Conservation (phyloP, 2,329 filamentous ascomycete genomes). For the Tolypocladium tundrense region DNA sequence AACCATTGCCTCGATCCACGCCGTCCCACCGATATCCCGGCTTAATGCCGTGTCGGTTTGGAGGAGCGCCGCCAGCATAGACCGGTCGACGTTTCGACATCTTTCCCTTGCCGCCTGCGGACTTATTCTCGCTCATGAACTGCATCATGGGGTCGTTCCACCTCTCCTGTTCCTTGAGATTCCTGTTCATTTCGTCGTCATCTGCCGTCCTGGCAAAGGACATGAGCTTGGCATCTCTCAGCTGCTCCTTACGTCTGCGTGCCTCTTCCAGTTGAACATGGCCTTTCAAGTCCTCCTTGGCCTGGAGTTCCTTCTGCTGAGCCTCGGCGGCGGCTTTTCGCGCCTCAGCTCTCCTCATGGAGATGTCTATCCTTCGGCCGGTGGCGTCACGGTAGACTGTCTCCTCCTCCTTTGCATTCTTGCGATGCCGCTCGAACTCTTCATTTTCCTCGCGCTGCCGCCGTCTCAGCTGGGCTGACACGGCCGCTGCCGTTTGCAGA, state of each 20-base stretch:
- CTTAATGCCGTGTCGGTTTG: slow-evolving; percentile 87
- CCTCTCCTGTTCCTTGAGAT: slow-evolving; percentile 62
- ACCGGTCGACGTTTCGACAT: slow-evolving; percentile 43
- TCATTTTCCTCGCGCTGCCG: slow-evolving; percentile 55
- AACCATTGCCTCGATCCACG: slow-evolving; percentile 86
- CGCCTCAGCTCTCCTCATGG: slow-evolving; percentile 81
- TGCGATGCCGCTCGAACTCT: slow-evolving; percentile 34
- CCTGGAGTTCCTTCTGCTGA: slow-evolving; percentile 59
- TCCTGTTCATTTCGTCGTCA: slow-evolving; percentile 75
- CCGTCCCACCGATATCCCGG: slow-evolving; percentile 96
- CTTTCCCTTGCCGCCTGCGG: slow-evolving; percentile 17
- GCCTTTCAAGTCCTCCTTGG: slow-evolving; percentile 64
- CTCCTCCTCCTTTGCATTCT: slow-evolving; percentile 50
- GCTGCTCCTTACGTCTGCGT: slow-evolving; percentile 50
- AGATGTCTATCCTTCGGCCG: slow-evolving; percentile 85
- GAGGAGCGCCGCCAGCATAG: slow-evolving; percentile 71
- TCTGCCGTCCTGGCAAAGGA: slow-evolving; percentile 70
- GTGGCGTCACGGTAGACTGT: slow-evolving; percentile 94
- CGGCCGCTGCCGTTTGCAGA: slow-evolving; percentile 72
- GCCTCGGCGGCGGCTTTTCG: slow-evolving; percentile 55
- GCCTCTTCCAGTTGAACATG: slow-evolving; percentile 71
- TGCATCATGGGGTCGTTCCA: slow-evolving; percentile 93
- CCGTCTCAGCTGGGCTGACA: slow-evolving; percentile 57
- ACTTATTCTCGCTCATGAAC: slow-evolving; percentile 52
- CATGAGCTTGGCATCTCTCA: slow-evolving; percentile 78